Conservation (phyloP, 2,329 filamentous ascomycete genomes). For the Xylariales sp. region DNA sequence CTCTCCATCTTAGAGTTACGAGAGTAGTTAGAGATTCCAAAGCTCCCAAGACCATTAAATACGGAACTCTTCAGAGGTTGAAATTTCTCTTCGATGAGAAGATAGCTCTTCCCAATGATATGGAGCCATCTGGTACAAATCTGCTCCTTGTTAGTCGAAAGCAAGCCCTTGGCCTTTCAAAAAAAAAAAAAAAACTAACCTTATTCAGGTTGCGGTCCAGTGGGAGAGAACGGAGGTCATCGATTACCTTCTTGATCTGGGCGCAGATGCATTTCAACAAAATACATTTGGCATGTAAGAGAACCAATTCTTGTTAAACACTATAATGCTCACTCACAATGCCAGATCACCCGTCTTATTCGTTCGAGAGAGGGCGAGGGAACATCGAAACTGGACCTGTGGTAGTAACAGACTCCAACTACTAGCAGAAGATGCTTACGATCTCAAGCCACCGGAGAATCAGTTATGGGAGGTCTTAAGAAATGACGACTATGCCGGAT, state of each 20-base stretch:
- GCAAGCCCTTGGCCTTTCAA: not conserved
- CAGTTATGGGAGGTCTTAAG: not conserved
- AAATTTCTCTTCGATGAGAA: not conserved
- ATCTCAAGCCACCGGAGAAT: not conserved
- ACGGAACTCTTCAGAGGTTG: not conserved
- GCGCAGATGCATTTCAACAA: slow-evolving; percentile 15
- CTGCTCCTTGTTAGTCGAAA: slow-evolving; percentile 13
- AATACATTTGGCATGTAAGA: slow-evolving; percentile 10
- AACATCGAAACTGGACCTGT: not conserved
- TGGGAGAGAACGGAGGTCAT: not conserved
- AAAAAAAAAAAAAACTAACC: not conserved
- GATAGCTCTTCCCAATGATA: slow-evolving; percentile 12
- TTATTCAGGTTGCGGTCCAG: not conserved
- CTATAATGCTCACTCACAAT: not conserved
- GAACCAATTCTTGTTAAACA: not conserved
- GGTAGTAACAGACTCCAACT: not conserved
- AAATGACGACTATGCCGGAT: not conserved
- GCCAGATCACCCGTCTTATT: slow-evolving; percentile 2
- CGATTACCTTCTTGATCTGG: slow-evolving; percentile 17
- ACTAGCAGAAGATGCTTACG: not conserved
- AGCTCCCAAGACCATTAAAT: not conserved
- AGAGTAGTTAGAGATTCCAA: not conserved
- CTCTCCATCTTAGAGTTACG: slow-evolving; percentile 17
- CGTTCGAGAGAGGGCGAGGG: not conserved
- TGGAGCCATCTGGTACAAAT: not conserved